Percentiles rank a stretch among this genome's conserved stretches.
phyloP scores from a whole-genome alignment of 768 basidiomycete species.

The Serendipita sp. region DNA sequence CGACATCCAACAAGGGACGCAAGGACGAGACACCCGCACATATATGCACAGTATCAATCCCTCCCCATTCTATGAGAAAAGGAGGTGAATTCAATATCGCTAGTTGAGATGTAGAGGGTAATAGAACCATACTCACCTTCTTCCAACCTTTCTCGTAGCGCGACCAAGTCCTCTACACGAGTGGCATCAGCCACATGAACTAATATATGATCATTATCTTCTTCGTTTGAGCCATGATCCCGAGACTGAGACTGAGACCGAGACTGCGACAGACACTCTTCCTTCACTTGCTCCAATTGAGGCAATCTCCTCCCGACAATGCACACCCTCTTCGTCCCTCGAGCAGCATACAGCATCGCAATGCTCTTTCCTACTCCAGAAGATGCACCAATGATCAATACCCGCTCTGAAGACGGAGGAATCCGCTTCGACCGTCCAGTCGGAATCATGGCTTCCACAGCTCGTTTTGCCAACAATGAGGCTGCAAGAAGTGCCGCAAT shows the following conservation, averaged over 20 bases:
- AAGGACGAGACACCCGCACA: slow-evolving; percentile 74
- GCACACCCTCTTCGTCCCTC: slow-evolving; percentile 55
- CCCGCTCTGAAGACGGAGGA: slow-evolving; percentile 39
- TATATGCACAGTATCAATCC: slow-evolving; percentile 69
- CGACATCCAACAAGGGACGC: slow-evolving; percentile 53
- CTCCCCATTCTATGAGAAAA: slow-evolving; percentile 45
- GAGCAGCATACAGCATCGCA: slow-evolving; percentile 48
- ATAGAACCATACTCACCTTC: slow-evolving; percentile 28
- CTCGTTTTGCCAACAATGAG: no score
- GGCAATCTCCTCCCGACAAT: slow-evolving; percentile 49
- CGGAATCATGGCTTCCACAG: neutral
- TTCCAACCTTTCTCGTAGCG: slow-evolving; percentile 34
- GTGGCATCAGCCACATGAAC: slow-evolving; percentile 47
- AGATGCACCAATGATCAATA: slow-evolving; percentile 68
- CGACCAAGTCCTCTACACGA: slow-evolving; percentile 47
- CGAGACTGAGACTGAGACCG: slow-evolving; percentile 9
- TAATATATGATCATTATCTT: slow-evolving; percentile 22
- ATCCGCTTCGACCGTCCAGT: slow-evolving; percentile 18
- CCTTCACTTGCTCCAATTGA: slow-evolving; percentile 38
- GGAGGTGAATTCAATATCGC: neutral
- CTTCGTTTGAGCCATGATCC: slow-evolving; percentile 8
- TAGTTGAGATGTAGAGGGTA: neutral
- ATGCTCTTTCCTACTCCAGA: slow-evolving; percentile 65
- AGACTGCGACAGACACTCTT: slow-evolving; percentile 31
- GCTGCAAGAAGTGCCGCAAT: neutral